phyloP scores from a whole-genome alignment of 352 stramenopile species.

The Pythium utonaiense region DNA sequence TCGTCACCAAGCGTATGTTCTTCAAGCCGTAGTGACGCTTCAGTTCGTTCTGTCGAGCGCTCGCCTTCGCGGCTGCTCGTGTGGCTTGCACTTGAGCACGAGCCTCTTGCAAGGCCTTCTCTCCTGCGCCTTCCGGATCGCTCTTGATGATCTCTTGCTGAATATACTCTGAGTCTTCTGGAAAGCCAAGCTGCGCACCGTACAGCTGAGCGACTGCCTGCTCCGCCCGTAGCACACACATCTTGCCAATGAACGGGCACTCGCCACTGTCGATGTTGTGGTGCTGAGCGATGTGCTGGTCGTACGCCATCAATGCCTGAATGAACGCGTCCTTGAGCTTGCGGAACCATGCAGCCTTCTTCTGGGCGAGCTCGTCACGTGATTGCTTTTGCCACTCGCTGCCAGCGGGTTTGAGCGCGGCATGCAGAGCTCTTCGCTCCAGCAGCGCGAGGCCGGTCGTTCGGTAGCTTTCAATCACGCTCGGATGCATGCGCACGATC shows the following conservation, averaged over 20 bases:
- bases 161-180: slow-evolving; percentile 35
- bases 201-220: slow-evolving; percentile 44
- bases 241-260: slow-evolving; percentile 38
- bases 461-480: slow-evolving; percentile 60
- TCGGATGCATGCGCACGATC: slow-evolving; percentile 82
- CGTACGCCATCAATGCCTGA: slow-evolving; percentile 8
- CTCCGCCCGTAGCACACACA: slow-evolving; percentile 53
- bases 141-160: slow-evolving; percentile 66
- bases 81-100: slow-evolving; percentile 39
- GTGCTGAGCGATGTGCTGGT: slow-evolving; percentile 17
- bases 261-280: slow-evolving; percentile 17
- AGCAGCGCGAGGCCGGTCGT: slow-evolving; percentile 70
- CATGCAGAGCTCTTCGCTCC: slow-evolving; percentile 85
- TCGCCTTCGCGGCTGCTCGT: slow-evolving; percentile 18
- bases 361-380: slow-evolving; percentile 75
- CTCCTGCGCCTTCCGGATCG: slow-evolving; percentile 54
- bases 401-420: slow-evolving; percentile 47
- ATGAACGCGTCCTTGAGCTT: slow-evolving; percentile 73
- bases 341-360: slow-evolving; percentile 79
- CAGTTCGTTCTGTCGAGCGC: slow-evolving; percentile 42
- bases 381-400: slow-evolving; percentile 75
- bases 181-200: slow-evolving; percentile 43
- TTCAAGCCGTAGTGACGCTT: slow-evolving; percentile 61
- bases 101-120: slow-evolving; percentile 59
- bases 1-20: slow-evolving; percentile 41